Evolutionary conservation across 495 filamentous ascomycete species (phyloP).

Genomic region (Xylaria sp.): DNA sequence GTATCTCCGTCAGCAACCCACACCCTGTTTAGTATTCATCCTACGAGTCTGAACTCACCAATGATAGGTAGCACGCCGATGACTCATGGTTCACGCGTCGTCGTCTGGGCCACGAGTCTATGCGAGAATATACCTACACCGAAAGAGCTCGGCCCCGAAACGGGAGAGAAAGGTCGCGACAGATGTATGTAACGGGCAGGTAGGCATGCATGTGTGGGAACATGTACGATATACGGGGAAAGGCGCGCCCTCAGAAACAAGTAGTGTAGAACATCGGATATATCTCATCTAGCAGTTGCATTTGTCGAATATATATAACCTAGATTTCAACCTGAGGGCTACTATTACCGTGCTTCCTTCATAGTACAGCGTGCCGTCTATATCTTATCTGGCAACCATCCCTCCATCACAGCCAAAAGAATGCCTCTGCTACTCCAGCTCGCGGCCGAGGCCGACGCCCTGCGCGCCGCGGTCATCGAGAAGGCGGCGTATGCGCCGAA

Average conservation of each 20-base stretch:
- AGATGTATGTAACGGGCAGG: background rate
- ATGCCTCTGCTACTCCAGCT: conserved; percentile 43
- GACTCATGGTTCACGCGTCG: conserved; percentile 5
- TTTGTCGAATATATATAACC: background rate
- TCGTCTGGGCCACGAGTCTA: background rate
- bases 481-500: conserved; percentile 42
- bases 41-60: conserved; percentile 1
- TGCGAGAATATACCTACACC: background rate
- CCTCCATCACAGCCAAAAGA: conserved; percentile 9
- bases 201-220: background rate
- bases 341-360: background rate
- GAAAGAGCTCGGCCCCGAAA: background rate
- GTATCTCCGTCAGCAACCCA: background rate
- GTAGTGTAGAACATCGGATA: background rate
- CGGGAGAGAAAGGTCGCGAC: background rate
- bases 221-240: background rate
- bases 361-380: background rate
- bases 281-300: background rate
- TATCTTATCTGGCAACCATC: background rate
- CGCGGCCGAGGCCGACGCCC: conserved; percentile 42
- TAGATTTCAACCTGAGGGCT: background rate
- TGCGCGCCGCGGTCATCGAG: conserved; percentile 40
- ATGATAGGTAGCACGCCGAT: conserved; percentile 9
- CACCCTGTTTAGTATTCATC: background rate
- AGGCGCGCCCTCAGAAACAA: background rate